Evolutionary conservation across 2,329 filamentous ascomycete species (phyloP).

Genomic region (Fusarium agapanthi): DNA sequence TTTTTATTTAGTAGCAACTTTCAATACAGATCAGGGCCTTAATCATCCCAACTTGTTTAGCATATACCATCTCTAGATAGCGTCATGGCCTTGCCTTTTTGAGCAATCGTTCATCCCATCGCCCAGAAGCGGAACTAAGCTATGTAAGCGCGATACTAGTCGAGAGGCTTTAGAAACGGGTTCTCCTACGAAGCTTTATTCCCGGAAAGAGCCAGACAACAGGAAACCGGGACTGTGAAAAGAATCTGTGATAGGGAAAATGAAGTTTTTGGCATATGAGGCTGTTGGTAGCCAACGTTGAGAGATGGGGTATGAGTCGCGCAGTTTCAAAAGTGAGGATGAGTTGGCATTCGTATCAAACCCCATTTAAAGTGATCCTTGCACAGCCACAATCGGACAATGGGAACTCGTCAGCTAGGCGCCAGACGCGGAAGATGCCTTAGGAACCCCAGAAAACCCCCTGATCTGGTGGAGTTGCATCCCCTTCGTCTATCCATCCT

Average conservation of each 20-base stretch:
- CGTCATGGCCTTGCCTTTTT: background rate
- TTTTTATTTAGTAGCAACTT: no score
- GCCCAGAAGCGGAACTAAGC: conserved; percentile 1
- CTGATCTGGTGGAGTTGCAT: conserved; percentile 8
- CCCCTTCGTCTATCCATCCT: conserved; percentile 27
- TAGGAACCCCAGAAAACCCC: conserved; percentile 15
- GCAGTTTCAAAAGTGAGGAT: background rate
- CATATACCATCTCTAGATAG: background rate
- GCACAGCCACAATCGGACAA: background rate
- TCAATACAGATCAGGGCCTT: no score
- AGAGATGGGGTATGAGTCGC: background rate
- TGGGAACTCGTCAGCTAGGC: background rate
- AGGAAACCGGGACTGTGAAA: background rate
- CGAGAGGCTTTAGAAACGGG: background rate
- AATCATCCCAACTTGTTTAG: background rate
- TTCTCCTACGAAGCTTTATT: background rate
- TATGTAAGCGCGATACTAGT: background rate
- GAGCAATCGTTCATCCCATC: conserved; percentile 1
- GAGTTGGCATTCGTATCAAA: background rate
- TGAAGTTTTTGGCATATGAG: background rate
- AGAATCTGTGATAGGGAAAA: background rate
- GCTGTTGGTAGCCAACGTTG: background rate
- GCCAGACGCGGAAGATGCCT: background rate
- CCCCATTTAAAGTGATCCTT: background rate
- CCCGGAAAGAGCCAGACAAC: background rate